Evolutionary conservation across 208 protist genomes (phyloP).

Genomic region (Acanthamoeba triangularis): DNA sequence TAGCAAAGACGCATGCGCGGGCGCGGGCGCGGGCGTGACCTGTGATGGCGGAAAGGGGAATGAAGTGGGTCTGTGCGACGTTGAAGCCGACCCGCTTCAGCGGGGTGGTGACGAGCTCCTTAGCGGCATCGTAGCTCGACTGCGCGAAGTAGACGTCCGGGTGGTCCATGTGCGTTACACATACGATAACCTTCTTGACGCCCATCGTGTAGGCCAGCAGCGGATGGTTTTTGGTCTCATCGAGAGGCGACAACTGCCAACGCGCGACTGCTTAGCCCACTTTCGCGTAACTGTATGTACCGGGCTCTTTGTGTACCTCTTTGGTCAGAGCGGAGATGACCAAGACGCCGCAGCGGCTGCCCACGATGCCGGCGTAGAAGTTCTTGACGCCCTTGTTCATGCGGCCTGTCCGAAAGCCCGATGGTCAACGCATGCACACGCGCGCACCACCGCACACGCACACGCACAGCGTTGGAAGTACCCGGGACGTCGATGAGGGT

Average conservation of each 20-base stretch:
- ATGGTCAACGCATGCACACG: not conserved
- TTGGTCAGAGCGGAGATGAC: not conserved
- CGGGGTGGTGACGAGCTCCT: conserved; percentile 60
- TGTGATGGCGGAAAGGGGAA: conserved; percentile 95
- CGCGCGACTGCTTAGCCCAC: not conserved
- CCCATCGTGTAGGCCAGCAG: conserved; percentile 93
- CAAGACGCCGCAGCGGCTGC: not conserved
- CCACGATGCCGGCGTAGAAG: conserved; percentile 2
- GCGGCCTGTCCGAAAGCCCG: not conserved
- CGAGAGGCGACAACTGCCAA: not conserved
- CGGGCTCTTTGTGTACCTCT: not conserved
- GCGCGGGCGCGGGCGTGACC: not conserved
- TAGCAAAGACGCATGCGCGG: not conserved
- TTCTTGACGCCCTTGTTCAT: not conserved
- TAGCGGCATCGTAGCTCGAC: conserved; percentile 84
- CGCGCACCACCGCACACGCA: no score
- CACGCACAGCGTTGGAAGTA: not conserved
- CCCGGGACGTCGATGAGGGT: conserved; percentile 7
- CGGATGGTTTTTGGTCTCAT: conserved; percentile 88
- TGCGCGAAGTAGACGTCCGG: conserved; percentile 93
- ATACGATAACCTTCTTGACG: conserved; percentile 94
- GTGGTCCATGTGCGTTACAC: conserved; percentile 96
- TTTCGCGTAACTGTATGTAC: not conserved
- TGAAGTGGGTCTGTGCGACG: conserved; percentile 92
- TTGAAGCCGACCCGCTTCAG: conserved; percentile 87